Conservation (phyloP, 2,329 filamentous ascomycete genomes). For the Phaeosphaeriaceae sp. region DNA sequence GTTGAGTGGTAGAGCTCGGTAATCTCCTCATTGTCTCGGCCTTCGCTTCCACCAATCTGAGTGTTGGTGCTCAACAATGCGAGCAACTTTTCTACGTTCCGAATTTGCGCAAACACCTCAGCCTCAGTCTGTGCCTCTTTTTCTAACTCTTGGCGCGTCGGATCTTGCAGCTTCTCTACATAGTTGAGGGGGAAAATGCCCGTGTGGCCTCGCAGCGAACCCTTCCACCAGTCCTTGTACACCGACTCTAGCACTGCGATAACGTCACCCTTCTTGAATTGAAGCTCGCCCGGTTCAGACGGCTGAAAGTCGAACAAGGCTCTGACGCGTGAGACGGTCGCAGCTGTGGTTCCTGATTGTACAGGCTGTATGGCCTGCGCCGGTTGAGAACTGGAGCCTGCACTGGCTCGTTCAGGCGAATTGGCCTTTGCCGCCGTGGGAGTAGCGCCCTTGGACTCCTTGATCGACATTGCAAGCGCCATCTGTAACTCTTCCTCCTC, state of each 20-base stretch:
- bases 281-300: slow-evolving; percentile 90
- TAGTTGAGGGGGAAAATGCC: slow-evolving; percentile 99
- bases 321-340: slow-evolving; percentile 91
- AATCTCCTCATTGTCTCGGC: slow-evolving; percentile 96
- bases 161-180: slow-evolving; percentile 95
- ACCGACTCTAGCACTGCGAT: slow-evolving; percentile 97
- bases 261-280: slow-evolving; percentile 95
- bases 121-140: slow-evolving; percentile 94
- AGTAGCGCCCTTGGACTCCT: slow-evolving; percentile 70
- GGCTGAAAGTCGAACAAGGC: slow-evolving; percentile 95
- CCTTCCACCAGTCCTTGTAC: slow-evolving; percentile 99
- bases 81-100: slow-evolving; percentile 80
- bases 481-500: slow-evolving; percentile 98
- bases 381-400: slow-evolving; percentile 25
- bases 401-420: slow-evolving; percentile 43
- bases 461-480: slow-evolving; percentile 88
- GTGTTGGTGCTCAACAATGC: slow-evolving; percentile 85
- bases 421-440: slow-evolving; percentile 52
- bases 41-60: slow-evolving; percentile 58
- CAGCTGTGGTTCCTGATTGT: slow-evolving; percentile 86
- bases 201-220: slow-evolving; percentile 89
- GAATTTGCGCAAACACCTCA: slow-evolving; percentile 77
- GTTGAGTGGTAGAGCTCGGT: slow-evolving; percentile 90
- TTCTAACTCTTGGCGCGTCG: slow-evolving; percentile 91
- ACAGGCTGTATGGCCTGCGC: slow-evolving; percentile 63